A percentile compares a stretch with the other conserved stretches of the same genome.
Evolutionary conservation across 371 early-diverging fungal species (phyloP).

Genomic region (Haplosporangium sp.): DNA sequence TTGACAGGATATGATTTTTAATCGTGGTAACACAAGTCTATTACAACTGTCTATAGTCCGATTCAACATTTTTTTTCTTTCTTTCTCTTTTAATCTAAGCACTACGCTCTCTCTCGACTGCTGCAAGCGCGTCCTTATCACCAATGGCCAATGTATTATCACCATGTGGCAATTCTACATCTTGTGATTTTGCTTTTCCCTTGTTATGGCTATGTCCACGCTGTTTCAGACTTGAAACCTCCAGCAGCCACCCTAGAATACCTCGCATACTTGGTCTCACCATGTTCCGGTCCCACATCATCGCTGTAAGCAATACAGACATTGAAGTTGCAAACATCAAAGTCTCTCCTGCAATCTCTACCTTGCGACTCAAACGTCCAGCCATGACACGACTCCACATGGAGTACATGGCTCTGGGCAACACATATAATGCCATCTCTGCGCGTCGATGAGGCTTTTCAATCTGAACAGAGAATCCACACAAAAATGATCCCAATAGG

Average conservation of each 20-base stretch:
- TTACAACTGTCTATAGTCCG: too few relatives aligned
- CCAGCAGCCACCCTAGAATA: constrained; percentile 66
- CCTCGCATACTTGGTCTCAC: constrained; percentile 66
- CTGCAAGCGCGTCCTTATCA: constrained; percentile 12
- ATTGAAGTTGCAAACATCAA: constrained; percentile 58
- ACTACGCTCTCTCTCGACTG: constrained; percentile 18
- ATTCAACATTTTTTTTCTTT: constrained; percentile 2
- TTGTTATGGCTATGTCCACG: neutral
- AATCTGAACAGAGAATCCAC: constrained; percentile 69
- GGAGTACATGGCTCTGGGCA: constrained; percentile 68
- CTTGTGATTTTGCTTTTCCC: neutral
- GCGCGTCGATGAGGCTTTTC: constrained; percentile 71
- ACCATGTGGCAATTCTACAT: neutral
- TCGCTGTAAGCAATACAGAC: constrained; percentile 60
- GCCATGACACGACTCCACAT: constrained; percentile 63
- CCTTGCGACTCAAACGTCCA: constrained; percentile 32
- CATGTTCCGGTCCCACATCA: constrained; percentile 59
- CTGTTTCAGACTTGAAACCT: constrained; percentile 15
- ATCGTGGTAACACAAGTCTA: too few relatives aligned
- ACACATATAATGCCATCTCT: constrained; percentile 75
- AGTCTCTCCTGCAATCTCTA: constrained; percentile 54
- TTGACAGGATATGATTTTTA: too few relatives aligned
- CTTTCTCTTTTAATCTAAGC: neutral
- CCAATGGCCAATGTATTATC: neutral
- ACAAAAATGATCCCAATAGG: constrained; percentile 66